Base-by-base conservation (phyloP, 2,329 filamentous ascomycete species). In the Phialemonium atrogriseum region DNA sequence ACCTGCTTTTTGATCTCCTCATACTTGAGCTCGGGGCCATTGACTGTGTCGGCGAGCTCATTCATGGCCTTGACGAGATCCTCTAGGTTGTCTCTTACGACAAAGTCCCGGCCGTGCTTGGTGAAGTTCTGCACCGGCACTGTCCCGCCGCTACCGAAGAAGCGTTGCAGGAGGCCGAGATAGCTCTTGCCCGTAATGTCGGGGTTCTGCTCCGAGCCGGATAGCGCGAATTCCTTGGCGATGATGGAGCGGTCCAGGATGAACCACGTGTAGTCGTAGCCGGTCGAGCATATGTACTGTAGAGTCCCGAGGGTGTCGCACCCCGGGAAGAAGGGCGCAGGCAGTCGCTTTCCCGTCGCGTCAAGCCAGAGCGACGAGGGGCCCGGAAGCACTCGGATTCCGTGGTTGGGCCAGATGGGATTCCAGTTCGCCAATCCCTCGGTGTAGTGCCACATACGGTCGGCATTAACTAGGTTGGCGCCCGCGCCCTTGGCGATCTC, bases 401-500 rank as follows among this genome's bases (percentile, higher is more conserved):
- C 73, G 43, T 78, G 74, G 10, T 44, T 37, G 0, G 72, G 73
- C 73, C 73, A 78, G 49, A 78, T 76, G 4, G 72, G 60, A 33
- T 77, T 54, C 73, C 73, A 78, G 47, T 79, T 77, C 32, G 64
- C 58, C 9, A 79, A 49, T 1, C 74, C 74, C 43, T 79, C 74
- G 9, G 72, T 77, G 46, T 79, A 79, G 48, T 78, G 73, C 74
- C 74, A 79, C 73, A 78, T 77, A 25, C 74, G 58, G 44, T 78
- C 74, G 29, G 66, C 62, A 51, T 79, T 78, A 55, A 78, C 60
- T 37, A 77, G 45, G 35, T 62, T 57, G 2, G 68, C 74, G 7
- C 74, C 74, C 2, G 58, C 62, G 1, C 45, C 32, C 47, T 74
- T 64, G 3, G 70, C 51, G 30, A 78, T 76, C 21, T 55, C 64